Evolutionary conservation across 768 basidiomycete species (phyloP).

Genomic region (Mycena filopes): DNA sequence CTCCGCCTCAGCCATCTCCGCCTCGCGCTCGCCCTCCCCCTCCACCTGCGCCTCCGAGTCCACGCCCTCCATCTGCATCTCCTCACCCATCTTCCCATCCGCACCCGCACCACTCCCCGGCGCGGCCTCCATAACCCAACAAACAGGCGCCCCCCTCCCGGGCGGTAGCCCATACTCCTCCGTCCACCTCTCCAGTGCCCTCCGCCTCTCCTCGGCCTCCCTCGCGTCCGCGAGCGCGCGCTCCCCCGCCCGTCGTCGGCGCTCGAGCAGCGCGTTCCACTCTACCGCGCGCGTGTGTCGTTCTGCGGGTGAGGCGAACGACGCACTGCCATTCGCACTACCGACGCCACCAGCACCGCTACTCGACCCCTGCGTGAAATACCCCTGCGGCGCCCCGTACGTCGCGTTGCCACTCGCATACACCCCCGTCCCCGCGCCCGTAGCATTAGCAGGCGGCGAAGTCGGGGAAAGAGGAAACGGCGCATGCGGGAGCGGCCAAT

Average conservation of each 20-base stretch:
- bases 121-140: constrained; percentile 2
- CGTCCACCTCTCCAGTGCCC: constrained; percentile 6
- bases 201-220: constrained; percentile 9
- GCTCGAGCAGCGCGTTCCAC: constrained; percentile 29
- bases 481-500: constrained; percentile 32
- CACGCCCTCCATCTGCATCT: neutral
- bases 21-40: neutral
- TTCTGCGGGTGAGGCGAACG: constrained; percentile 10
- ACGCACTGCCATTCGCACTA: no score
- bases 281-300: constrained; percentile 32
- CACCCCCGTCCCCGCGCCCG: neutral
- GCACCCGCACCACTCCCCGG: neutral
- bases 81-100: neutral
- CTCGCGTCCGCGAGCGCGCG: constrained; percentile 19
- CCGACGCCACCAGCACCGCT: no score
- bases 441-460: neutral
- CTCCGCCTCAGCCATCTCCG: neutral
- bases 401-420: neutral
- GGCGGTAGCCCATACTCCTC: constrained; percentile 8
- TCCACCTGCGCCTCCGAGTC: neutral
- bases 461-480: constrained; percentile 6
- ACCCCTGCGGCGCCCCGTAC: no score
- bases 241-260: constrained; percentile 27
- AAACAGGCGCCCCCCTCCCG: constrained; percentile 8
- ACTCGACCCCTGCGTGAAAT: no score